Evolutionary conservation across 176 grass and related monocot species (phyloP).

Genomic region (Hsuehochloa calcarea): DNA sequence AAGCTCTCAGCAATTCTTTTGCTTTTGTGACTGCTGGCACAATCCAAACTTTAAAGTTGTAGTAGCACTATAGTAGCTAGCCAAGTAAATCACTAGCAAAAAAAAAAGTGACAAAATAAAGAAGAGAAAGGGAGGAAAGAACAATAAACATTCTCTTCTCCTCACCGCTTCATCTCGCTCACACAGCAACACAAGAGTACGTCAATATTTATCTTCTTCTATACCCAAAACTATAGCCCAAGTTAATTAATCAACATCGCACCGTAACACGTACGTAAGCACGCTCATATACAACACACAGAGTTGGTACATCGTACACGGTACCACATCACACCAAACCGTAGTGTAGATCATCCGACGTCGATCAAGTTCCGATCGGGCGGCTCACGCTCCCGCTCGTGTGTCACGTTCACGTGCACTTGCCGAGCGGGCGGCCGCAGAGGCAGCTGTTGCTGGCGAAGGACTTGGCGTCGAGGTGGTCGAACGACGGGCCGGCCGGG

Average conservation of each 20-base stretch:
- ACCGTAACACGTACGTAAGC: background rate
- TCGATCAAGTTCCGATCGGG: background rate
- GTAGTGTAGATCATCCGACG: background rate
- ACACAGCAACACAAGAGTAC: background rate
- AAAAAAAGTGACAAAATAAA: background rate
- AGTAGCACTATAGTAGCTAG: background rate
- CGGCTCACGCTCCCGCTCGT: background rate
- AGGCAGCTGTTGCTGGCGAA: conserved; percentile 72
- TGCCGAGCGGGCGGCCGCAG: conserved; percentile 77
- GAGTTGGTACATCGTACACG: conserved; percentile 19
- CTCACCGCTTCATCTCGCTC: background rate
- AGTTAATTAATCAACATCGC: background rate
- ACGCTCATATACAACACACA: background rate
- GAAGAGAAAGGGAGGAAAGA: background rate
- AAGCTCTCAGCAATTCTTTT: background rate
- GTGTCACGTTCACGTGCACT: conserved; percentile 60
- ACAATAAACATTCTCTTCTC: background rate
- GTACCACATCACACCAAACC: background rate
- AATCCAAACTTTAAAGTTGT: background rate
- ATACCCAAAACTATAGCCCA: conserved; percentile 8
- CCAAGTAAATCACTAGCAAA: background rate
- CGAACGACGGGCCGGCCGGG: conserved; percentile 61
- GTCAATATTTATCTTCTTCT: background rate
- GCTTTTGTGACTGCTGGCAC: conserved; percentile 14
- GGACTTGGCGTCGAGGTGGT: conserved; percentile 68